Conservation (phyloP, 192 early-diverging fungal species). For the Backusella mclennaniae region DNA sequence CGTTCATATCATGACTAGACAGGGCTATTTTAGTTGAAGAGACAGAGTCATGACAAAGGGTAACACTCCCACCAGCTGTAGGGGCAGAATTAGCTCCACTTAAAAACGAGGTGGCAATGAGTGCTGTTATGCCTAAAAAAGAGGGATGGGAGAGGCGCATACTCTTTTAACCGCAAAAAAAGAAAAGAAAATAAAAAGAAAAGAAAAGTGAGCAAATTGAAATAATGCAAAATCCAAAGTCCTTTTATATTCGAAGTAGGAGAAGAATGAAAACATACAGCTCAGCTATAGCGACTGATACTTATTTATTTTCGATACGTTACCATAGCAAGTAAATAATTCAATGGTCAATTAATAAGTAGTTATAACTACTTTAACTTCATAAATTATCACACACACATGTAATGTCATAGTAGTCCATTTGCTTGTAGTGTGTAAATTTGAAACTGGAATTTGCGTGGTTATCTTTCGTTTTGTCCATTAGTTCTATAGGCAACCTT, state of each 20-base stretch:
- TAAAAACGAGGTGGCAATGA: not conserved
- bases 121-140: not conserved
- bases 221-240: not conserved
- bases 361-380: not conserved
- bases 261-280: not conserved
- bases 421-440: not conserved
- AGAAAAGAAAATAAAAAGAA: not conserved
- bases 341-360: not conserved
- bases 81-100: not conserved
- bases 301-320: not conserved
- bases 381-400: not conserved
- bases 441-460: too few relatives aligned
- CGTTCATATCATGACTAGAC: not conserved
- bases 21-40: not conserved
- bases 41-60: not conserved
- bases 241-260: not conserved
- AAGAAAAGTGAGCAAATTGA: not conserved
- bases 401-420: not conserved
- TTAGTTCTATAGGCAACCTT: too few relatives aligned
- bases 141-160: slow-evolving; percentile 11
- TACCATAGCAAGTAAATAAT: not conserved
- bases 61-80: not conserved
- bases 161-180: not conserved
- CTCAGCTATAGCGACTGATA: not conserved
- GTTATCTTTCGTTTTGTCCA: too few relatives aligned